Conservation (phyloP, 768 basidiomycete genomes). For the Tricholomella constricta region DNA sequence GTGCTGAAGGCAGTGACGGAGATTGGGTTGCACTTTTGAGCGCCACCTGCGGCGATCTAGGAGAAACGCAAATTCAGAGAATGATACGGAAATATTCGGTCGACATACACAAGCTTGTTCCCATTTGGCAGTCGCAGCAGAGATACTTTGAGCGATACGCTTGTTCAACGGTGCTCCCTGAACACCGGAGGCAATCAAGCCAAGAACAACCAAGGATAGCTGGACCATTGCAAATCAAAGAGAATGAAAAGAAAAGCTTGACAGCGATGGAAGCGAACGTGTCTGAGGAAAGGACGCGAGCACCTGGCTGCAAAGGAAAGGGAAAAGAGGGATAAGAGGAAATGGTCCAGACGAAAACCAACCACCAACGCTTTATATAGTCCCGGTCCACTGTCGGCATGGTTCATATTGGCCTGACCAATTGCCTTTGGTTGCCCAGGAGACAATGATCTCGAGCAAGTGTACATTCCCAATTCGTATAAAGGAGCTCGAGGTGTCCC, state of each 20-base stretch:
- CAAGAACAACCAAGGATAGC: slow-evolving; percentile 31
- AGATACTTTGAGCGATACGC: slow-evolving; percentile 49
- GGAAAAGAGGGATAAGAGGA: slow-evolving; percentile 9
- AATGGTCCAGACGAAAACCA: background rate
- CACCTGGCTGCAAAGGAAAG: slow-evolving; percentile 32
- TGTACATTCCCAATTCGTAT: too few relatives aligned
- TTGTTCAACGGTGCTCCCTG: slow-evolving; percentile 41
- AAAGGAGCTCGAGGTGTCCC: background rate
- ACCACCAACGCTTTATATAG: slow-evolving; percentile 3
- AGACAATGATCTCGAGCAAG: background rate
- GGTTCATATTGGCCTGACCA: too few relatives aligned
- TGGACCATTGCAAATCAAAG: slow-evolving; percentile 32
- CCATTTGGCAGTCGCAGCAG: slow-evolving; percentile 43
- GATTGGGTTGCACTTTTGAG: slow-evolving; percentile 54
- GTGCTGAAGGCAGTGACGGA: slow-evolving; percentile 57
- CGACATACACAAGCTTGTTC: slow-evolving; percentile 48
- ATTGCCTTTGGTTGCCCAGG: slow-evolving; percentile 10
- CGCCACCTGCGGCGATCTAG: slow-evolving; percentile 59
- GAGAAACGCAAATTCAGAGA: background rate
- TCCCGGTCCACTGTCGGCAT: background rate
- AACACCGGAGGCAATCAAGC: slow-evolving; percentile 32
- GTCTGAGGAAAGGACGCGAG: slow-evolving; percentile 22
- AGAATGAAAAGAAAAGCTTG: slow-evolving; percentile 7
- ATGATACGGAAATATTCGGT: background rate
- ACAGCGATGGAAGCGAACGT: slow-evolving; percentile 7